phyloP scores from a whole-genome alignment of 2,329 filamentous ascomycete species.

The Mycogone perniciosa region DNA sequence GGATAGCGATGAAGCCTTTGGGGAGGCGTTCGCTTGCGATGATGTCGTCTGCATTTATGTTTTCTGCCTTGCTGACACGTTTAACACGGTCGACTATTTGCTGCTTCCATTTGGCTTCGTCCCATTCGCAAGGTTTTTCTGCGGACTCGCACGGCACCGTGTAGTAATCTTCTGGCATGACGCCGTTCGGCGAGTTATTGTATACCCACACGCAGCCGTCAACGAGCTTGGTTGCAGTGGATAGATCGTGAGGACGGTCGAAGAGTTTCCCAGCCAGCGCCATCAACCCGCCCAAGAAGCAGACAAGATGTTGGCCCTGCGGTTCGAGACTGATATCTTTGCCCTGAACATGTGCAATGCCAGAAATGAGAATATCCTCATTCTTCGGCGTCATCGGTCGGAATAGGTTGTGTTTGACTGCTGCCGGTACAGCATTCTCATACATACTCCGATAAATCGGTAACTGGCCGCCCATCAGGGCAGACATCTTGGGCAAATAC shows the following conservation, averaged over 20 bases:
- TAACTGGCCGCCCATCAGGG: conserved; percentile 56
- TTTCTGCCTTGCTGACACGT: conserved; percentile 9
- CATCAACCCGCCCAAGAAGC: conserved; percentile 61
- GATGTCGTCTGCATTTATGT: conserved; percentile 18
- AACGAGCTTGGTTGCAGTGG: conserved; percentile 41
- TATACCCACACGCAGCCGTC: conserved; percentile 54
- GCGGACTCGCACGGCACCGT: conserved; percentile 33
- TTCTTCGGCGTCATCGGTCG: conserved; percentile 58
- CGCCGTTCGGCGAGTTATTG: conserved; percentile 41
- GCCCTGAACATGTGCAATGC: conserved; percentile 24
- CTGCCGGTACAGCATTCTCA: conserved; percentile 50
- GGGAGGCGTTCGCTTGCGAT: conserved; percentile 29
- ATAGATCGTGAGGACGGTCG: conserved; percentile 37
- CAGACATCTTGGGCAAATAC: conserved; percentile 55
- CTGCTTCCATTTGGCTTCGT: conserved; percentile 30
- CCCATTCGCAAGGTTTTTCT: conserved; percentile 27
- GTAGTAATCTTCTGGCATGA: conserved; percentile 49
- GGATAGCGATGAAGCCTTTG: conserved; percentile 57
- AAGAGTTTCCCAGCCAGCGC: conserved; percentile 56
- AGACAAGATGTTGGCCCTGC: conserved; percentile 50
- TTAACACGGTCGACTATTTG: conserved; percentile 19
- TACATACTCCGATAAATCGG: conserved; percentile 60
- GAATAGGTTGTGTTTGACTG: conserved; percentile 59
- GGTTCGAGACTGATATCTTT: conserved; percentile 42
- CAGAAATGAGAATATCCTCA: conserved; percentile 58